Percentiles rank a stretch among this genome's conserved stretches.
phyloP scores from a whole-genome alignment of 169 alveolate species.

The Plasmodium blacklocki region DNA sequence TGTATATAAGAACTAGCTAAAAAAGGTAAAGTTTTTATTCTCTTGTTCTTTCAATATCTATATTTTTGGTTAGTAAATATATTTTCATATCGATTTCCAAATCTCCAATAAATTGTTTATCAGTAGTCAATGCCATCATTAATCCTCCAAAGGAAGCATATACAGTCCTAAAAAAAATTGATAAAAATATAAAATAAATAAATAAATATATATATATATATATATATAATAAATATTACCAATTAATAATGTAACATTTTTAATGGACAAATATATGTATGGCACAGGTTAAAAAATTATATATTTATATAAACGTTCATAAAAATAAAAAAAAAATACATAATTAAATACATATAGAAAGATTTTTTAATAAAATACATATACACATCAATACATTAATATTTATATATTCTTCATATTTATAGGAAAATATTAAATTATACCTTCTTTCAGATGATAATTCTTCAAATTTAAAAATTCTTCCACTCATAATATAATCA shows the following conservation, averaged over 20 bases:
- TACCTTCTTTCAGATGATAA: conserved; percentile 92
- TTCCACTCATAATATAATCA: conserved; percentile 93
- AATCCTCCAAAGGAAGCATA: conserved; percentile 94
- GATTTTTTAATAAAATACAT: too few species aligned
- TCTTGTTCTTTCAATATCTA: conserved; percentile 72
- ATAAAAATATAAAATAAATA: background rate
- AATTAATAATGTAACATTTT: too few species aligned
- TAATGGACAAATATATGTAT: too few species aligned
- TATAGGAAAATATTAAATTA: background rate
- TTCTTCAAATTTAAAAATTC: conserved; percentile 91
- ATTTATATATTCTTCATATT: too few species aligned
- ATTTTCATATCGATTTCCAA: conserved; percentile 91
- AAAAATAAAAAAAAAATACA: too few species aligned
- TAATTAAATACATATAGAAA: too few species aligned
- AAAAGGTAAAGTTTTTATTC: background rate
- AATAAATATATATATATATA: conserved; percentile 4
- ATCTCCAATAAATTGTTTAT: conserved; percentile 92
- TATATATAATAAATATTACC: background rate
- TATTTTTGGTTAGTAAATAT: conserved; percentile 85
- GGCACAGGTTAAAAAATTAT: too few species aligned
- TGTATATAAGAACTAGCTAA: conserved; percentile 3
- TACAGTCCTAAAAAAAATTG: conserved; percentile 78
- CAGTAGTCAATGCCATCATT: conserved; percentile 93
- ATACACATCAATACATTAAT: too few species aligned
- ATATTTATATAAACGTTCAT: too few species aligned